Conservation (phyloP, 2,329 filamentous ascomycete genomes). For the Thielaviopsis ethacetica region DNA sequence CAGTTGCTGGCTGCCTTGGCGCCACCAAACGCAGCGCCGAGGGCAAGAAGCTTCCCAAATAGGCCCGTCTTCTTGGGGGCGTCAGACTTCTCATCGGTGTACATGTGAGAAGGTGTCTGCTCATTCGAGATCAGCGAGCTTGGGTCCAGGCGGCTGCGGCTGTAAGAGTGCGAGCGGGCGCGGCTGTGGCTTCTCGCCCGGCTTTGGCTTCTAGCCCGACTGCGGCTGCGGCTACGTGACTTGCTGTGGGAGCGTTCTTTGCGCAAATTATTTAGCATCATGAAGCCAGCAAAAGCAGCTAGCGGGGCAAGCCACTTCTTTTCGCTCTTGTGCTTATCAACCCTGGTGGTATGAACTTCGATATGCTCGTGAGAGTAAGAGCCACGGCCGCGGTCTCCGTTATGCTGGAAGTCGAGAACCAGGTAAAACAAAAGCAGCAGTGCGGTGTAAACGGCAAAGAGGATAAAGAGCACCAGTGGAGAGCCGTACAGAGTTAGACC, state of each 20-base stretch:
- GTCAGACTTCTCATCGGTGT: constrained; percentile 27
- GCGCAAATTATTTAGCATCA: constrained; percentile 28
- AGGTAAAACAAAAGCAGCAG: constrained; percentile 64
- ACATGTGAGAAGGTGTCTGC: constrained; percentile 49
- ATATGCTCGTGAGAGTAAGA: constrained; percentile 25
- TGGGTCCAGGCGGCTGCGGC: constrained; percentile 28
- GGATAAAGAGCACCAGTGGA: constrained; percentile 66
- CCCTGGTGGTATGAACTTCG: constrained; percentile 18
- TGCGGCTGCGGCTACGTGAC: constrained; percentile 22
- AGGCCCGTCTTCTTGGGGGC: constrained; percentile 25
- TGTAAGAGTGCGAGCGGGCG: constrained; percentile 19
- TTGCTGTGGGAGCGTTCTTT: constrained; percentile 24
- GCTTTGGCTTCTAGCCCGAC: constrained; percentile 19
- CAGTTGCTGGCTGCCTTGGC: constrained; percentile 44
- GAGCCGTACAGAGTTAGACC: constrained; percentile 88
- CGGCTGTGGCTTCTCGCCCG: background rate
- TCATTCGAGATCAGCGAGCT: constrained; percentile 35
- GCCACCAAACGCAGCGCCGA: constrained; percentile 45
- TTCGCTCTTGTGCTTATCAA: constrained; percentile 20
- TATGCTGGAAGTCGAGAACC: constrained; percentile 54
- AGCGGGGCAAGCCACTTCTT: constrained; percentile 35
- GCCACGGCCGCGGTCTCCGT: constrained; percentile 35
- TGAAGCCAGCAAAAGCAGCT: constrained; percentile 33
- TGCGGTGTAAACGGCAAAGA: constrained; percentile 66
- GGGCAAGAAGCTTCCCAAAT: constrained; percentile 41